Evolutionary conservation across 345 rosid species (phyloP), one percentile per base, ranked within the genome.

Genomic region (Stellera chamaejasme): DNA sequence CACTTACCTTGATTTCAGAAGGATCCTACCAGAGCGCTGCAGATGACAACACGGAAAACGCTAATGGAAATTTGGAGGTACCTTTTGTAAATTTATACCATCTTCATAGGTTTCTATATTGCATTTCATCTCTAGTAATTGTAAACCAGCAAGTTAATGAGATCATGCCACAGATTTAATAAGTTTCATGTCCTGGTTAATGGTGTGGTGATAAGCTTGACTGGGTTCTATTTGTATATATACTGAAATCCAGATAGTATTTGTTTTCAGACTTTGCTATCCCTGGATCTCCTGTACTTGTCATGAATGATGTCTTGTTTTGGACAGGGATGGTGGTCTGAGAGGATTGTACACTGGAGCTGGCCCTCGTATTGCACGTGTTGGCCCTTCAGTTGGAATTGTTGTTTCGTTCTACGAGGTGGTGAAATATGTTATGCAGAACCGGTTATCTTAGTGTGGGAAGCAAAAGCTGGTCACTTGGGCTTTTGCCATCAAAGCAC

Each of bases 331-430:
- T 68, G 92, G 90, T 43, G 90, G 95, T 56, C 61, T 83, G 79
- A 85, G 80, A 67, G 94, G 95, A 48, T 76, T 90, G 15, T 94
- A 90, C 63, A 87, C 82, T 42, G 97, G 99, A 61, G 83, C 82
- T 11, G 95, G 99, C 55, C 97, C 97, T 67, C 81, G 97, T 47
- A 87, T 94, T 58, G 95, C 75, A 2, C 90, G 98, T 47, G 95
- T 82, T 1, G 98, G 98, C 14, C 98, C 96, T 57, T 91, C 98
- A 0, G 96, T 91, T 28, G 98, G 96, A 69, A 91, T 91, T 26
- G 98, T 91, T 57, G 88, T 88, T 25, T 91, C 98, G 0, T 91
- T 82, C 65, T 91, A 91, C 50, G 98, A 91, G 66, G 96, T 83
- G 46, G 90, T 79, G 69, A 91, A 88, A 76, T 71, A 85, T 67